Evolutionary conservation across 2,329 filamentous ascomycete genomes (phyloP).

Genomic region (Pyrenochaeta sp.): DNA sequence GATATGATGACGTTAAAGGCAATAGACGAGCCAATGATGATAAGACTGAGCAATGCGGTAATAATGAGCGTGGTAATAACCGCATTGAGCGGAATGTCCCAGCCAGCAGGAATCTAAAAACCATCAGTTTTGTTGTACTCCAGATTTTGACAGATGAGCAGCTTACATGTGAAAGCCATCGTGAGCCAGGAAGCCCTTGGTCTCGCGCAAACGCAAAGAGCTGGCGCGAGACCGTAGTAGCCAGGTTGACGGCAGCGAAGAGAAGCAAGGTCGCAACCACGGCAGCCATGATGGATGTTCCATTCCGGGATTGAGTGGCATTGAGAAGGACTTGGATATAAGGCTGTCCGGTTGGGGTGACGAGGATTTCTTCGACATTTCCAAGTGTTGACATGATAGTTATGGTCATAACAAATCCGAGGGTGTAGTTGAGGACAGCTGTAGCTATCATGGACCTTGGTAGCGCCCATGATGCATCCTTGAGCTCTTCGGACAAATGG

Average conservation of each 20-base stretch:
- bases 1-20: constrained; percentile 31
- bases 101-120: constrained; percentile 17
- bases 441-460: constrained; percentile 50
- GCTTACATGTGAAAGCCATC: constrained; percentile 23
- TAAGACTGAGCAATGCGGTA: constrained; percentile 27
- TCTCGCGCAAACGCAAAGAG: constrained; percentile 40
- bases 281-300: constrained; percentile 22
- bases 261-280: constrained; percentile 25
- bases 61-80: constrained; percentile 23
- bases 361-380: constrained; percentile 1
- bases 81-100: constrained; percentile 34
- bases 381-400: constrained; percentile 16
- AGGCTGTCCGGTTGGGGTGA: constrained; percentile 20
- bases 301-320: constrained; percentile 23
- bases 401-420: constrained; percentile 41
- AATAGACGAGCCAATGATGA: constrained; percentile 34
- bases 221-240: constrained; percentile 28
- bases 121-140: neutral
- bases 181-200: constrained; percentile 29
- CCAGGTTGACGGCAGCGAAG: constrained; percentile 24
- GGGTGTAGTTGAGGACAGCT: constrained; percentile 40
- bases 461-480: constrained; percentile 27
- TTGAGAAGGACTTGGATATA: constrained; percentile 33
- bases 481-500: constrained; percentile 43
- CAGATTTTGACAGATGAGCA: neutral